Percentiles rank a stretch among this genome's conserved stretches.
Evolutionary conservation across 2,329 filamentous ascomycete species (phyloP).

Genomic region (Sordariomycetes sp.): DNA sequence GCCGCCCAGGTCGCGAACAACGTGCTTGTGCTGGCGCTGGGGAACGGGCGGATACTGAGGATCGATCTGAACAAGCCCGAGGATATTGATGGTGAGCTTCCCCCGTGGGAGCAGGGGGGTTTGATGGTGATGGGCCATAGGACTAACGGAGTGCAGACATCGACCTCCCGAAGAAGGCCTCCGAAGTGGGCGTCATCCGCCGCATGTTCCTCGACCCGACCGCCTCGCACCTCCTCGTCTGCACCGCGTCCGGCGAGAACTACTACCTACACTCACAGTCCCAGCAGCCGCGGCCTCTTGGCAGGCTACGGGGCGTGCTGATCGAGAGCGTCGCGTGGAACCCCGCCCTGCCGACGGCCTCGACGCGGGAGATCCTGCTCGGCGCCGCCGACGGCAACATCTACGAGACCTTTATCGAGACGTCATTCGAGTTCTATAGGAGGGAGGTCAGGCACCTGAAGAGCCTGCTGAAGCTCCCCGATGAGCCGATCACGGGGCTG

Average conservation of each 20-base stretch:
- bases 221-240: slow-evolving; percentile 86
- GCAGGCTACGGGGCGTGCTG: slow-evolving; percentile 71
- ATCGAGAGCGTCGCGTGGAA: slow-evolving; percentile 95
- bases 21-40: slow-evolving; percentile 83
- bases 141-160: slow-evolving; percentile 54
- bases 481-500: slow-evolving; percentile 74
- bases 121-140: background rate
- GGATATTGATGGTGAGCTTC: slow-evolving; percentile 72
- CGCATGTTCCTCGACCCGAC: slow-evolving; percentile 97
- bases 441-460: slow-evolving; percentile 91
- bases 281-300: slow-evolving; percentile 71
- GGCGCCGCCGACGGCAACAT: slow-evolving; percentile 90
- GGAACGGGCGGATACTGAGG: slow-evolving; percentile 81
- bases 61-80: slow-evolving; percentile 91
- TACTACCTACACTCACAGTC: slow-evolving; percentile 97
- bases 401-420: slow-evolving; percentile 92
- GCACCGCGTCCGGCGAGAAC: slow-evolving; percentile 86
- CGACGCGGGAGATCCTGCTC: slow-evolving; percentile 85
- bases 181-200: slow-evolving; percentile 84
- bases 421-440: slow-evolving; percentile 86
- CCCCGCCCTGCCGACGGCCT: slow-evolving; percentile 81
- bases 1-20: slow-evolving; percentile 96
- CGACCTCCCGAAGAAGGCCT: slow-evolving; percentile 86
- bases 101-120: background rate
- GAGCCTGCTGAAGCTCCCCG: slow-evolving; percentile 68